A percentile compares a stretch with the other conserved stretches of the same genome.
phyloP scores from a whole-genome alignment of 2,329 filamentous ascomycete genomes.

The Sporothrix variecibatus region DNA sequence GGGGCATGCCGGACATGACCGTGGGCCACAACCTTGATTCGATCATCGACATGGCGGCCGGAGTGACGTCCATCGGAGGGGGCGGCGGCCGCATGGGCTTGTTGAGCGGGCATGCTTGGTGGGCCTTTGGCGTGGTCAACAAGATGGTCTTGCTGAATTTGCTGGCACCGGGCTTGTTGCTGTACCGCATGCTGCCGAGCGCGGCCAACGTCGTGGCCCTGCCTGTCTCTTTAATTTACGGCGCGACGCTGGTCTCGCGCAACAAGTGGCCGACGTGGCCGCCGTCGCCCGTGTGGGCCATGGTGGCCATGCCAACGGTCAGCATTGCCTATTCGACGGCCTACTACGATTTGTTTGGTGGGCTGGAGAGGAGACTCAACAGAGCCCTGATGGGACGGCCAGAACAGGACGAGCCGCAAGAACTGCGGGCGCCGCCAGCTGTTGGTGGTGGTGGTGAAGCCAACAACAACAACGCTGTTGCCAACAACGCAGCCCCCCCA shows the following conservation, averaged over 20 bases:
- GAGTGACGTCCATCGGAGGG: neutral
- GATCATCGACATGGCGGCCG: neutral
- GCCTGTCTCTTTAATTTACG: conserved; percentile 49
- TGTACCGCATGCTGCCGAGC: conserved; percentile 48
- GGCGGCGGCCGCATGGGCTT: neutral
- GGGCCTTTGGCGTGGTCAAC: conserved; percentile 23
- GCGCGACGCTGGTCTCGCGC: conserved; percentile 48
- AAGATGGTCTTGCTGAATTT: conserved; percentile 40
- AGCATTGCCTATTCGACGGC: conserved; percentile 46
- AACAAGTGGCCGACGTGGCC: conserved; percentile 55
- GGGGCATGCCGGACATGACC: neutral
- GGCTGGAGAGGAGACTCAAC: conserved; percentile 53
- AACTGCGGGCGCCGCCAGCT: neutral
- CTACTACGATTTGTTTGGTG: conserved; percentile 51
- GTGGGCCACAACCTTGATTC: neutral
- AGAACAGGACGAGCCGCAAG: conserved; percentile 31
- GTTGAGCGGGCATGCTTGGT: neutral
- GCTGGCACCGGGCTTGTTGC: conserved; percentile 49
- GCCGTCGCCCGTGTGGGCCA: conserved; percentile 53
- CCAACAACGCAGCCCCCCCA: neutral
- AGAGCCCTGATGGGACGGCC: conserved; percentile 45
- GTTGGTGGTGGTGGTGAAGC: neutral
- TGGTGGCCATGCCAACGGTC: conserved; percentile 51
- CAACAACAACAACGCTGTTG: neutral
- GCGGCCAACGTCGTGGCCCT: conserved; percentile 47